These are phyloP conservation scores for Vitis cinerea DNA, from an alignment of 164 flowering plant species.

Conservation along the genomic window DNA sequence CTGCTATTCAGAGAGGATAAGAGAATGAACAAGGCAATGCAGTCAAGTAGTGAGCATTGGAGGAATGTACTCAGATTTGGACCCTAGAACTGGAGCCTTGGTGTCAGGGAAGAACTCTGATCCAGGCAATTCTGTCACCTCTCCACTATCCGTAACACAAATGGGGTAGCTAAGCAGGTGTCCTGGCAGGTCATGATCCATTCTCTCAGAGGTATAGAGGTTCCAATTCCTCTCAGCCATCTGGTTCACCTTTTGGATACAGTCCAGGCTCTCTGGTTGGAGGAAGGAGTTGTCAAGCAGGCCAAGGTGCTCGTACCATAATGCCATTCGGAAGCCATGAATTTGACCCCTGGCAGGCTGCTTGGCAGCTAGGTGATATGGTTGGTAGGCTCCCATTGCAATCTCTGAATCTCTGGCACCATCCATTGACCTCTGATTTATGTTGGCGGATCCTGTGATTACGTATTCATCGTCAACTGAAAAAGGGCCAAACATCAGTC, in stretches of 20 bases:
- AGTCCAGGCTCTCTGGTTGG: slow-evolving; percentile 57
- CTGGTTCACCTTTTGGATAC: slow-evolving; percentile 53
- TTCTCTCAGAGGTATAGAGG: slow-evolving; percentile 35
- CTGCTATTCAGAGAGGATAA: too few species aligned
- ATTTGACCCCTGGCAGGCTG: slow-evolving; percentile 66
- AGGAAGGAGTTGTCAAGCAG: slow-evolving; percentile 43
- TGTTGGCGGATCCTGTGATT: slow-evolving; percentile 82
- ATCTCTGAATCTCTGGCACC: slow-evolving; percentile 85
- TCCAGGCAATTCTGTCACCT: slow-evolving; percentile 45
- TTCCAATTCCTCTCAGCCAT: slow-evolving; percentile 61
- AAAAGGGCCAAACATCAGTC: background rate
- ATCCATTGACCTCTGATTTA: slow-evolving; percentile 85
- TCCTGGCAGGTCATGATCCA: slow-evolving; percentile 61
- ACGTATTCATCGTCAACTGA: slow-evolving; percentile 91
- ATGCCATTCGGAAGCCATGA: slow-evolving; percentile 77
- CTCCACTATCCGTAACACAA: slow-evolving; percentile 38
- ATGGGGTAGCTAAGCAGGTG: slow-evolving; percentile 73
- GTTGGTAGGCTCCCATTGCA: slow-evolving; percentile 90
- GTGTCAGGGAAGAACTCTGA: slow-evolving; percentile 68
- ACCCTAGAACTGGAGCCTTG: slow-evolving; percentile 66
- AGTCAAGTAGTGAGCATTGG: slow-evolving; percentile 64
- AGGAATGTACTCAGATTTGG: slow-evolving; percentile 50
- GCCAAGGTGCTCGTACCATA: slow-evolving; percentile 88
- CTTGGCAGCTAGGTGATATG: slow-evolving; percentile 43
- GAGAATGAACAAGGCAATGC: background rate